Evolutionary conservation across 768 basidiomycete genomes (phyloP), one percentile per base, ranked within the genome.

Genomic region (Boletus reticuloceps): DNA sequence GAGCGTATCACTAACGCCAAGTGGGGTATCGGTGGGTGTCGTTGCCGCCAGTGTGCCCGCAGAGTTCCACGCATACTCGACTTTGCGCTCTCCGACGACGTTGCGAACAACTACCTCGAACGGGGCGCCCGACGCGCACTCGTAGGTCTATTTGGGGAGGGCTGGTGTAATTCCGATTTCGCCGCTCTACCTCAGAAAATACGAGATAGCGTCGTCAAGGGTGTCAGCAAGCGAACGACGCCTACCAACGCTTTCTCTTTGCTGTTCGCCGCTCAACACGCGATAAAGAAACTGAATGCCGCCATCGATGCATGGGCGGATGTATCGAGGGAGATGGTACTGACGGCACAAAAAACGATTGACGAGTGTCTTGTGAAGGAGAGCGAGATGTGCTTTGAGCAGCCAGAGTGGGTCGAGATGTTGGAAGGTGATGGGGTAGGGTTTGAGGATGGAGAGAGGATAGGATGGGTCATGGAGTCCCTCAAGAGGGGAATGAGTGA

Each of bases 111-210:
- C 0, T 74, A 80, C 37, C 80, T 98, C 5, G 86, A 90, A 39
- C 77, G 84, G 6, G 86, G 86, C 0, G 85, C 89, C 0, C 78
- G 89, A 13, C 77, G 86, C 6, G 91, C 88, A 13, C 75, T 98
- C 8, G 86, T 94, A 1, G 85, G 86, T 0, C 78, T 91, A 31
- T 98, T 91, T 64, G 93, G 92, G 6, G 89, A 92, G 58, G 88
- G 89, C 3, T 97, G 94, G 95, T 88, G 84, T 69, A 88, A 82
- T 0, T 69, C 81, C 37, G 94, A 97, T 51, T 90, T 98, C 62
- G 89, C 89, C 0, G 70, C 73, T 0, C 76, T 96, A 3, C 78
- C 85, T 4, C 79, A 77, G 53, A 85, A 86, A 59, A 77, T 83
- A 19, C 80, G 88, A 38, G 84, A 89, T 22, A 75, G 74, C 14